Base-by-base conservation (phyloP, 192 early-diverging fungal species). In the Podila verticillata region DNA sequence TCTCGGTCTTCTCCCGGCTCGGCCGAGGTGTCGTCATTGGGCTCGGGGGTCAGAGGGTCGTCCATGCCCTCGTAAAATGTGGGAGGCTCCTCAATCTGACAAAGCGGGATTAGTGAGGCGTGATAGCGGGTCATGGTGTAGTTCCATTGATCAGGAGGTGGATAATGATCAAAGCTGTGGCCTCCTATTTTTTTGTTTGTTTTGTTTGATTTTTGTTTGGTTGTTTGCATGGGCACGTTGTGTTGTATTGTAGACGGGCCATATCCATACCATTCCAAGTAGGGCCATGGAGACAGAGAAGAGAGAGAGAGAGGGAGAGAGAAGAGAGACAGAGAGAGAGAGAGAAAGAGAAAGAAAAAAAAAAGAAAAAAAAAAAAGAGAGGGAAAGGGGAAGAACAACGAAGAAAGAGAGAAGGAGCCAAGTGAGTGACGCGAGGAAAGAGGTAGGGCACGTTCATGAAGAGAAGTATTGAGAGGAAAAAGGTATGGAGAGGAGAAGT, bases 51-150 rank as follows among this genome's bases (percentile, higher is more conserved):
- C 39, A 44, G 39, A 44, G 39, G 66, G 60, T 75, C 74, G 35
- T 69, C 74, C 74, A 75, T 69, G 44, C 31, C 66, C 20, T 78
- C 74, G 24, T 66, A 78, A 49, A 78, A 78, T 56, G 74, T 64
- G 63, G 58, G 74, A 36, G 74, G 74, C 47, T 78, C 68, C 44
- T 70, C 74, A 54, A 78, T 70, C 62, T 75, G 66, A 47, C 67
- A 78, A 10, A 78, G 74, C 63, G 74, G 74, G 39, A 70, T 70
- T 57, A 78, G 74, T 47, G 74, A 78, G 39, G 74, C 74, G 57
- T 78, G 74, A 70, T 78, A 78, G 28, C 74, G 74, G 62, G 74
- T 78, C 74, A 78, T 78, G 39, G 74, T 78, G 20, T 78, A 78
- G 63, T 26, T 70, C 74, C 74, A 78, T 31, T 78, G 74, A 36